A percentile compares a stretch with the other conserved stretches of the same genome.
Conservation (phyloP, 495 filamentous ascomycete species). For the Daldinia concentrica region DNA sequence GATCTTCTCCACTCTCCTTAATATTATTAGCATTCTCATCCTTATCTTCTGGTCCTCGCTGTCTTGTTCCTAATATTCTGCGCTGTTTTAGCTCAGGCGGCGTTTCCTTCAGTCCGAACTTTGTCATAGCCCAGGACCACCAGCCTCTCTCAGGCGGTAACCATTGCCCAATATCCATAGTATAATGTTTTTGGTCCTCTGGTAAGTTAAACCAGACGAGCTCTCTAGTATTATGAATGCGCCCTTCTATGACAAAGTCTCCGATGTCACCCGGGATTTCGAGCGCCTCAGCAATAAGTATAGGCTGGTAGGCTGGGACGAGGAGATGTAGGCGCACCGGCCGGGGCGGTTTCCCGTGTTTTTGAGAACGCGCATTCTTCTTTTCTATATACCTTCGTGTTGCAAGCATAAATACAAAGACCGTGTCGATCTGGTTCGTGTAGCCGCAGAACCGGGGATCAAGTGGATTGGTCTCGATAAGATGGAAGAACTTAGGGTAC, state of each 20-base stretch:
- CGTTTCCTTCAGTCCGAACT: conserved; percentile 1
- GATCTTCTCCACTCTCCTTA: conserved; percentile 6
- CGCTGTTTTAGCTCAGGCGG: not conserved
- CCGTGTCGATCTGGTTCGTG: conserved; percentile 12
- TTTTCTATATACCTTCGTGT: not conserved
- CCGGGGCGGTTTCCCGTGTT: not conserved
- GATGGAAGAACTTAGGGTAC: conserved; percentile 10
- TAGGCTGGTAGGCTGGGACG: conserved; percentile 8
- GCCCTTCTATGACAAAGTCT: conserved; percentile 10
- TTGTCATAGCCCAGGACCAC: not conserved
- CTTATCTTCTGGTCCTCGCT: not conserved
- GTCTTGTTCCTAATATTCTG: not conserved
- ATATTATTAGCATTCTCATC: not conserved
- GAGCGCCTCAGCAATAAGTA: conserved; percentile 2
- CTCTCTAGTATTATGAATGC: conserved; percentile 4
- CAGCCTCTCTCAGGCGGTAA: not conserved
- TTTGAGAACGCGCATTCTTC: not conserved
- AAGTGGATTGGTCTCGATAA: not conserved
- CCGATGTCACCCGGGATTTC: conserved; percentile 9
- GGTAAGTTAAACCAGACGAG: conserved; percentile 12
- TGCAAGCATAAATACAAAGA: conserved; percentile 8
- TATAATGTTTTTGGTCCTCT: conserved; percentile 1
- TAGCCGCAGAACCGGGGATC: conserved; percentile 9
- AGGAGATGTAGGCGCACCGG: conserved; percentile 1
- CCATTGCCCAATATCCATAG: conserved; percentile 4